These are phyloP conservation scores for Raddia distichophylla DNA, from an alignment of 176 grass and related monocot genomes.

Conservation along the genomic window DNA sequence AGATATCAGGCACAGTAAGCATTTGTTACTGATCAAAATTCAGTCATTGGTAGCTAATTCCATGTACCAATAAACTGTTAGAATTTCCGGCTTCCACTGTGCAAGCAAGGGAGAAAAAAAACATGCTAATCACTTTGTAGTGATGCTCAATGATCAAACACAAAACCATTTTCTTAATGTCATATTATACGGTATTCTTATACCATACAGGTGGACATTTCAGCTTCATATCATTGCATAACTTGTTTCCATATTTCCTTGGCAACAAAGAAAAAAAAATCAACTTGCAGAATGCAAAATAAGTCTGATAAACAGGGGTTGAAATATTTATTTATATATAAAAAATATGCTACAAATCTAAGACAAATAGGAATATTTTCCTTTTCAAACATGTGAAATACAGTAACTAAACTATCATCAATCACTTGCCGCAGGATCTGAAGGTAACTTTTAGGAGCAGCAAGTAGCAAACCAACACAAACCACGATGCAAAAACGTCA, in stretches of 20 bases:
- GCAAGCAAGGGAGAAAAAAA: conserved; percentile 5
- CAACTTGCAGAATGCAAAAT: conserved; percentile 20
- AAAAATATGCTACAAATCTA: background rate
- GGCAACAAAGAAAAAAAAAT: background rate
- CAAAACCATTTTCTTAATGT: background rate
- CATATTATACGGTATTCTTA: background rate
- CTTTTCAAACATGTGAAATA: conserved; percentile 16
- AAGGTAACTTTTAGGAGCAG: conserved; percentile 21
- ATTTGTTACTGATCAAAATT: background rate
- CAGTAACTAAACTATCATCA: background rate
- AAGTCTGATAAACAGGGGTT: background rate
- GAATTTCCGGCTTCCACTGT: background rate
- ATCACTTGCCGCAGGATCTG: background rate
- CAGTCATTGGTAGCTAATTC: background rate
- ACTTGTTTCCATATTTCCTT: background rate
- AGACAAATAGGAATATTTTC: background rate
- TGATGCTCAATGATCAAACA: background rate
- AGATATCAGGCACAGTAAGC: conserved; percentile 7
- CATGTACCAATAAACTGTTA: conserved; percentile 8
- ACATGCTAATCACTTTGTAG: background rate
- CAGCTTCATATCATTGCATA: background rate
- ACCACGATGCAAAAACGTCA: background rate
- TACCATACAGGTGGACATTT: background rate
- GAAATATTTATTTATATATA: background rate
- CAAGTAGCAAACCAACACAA: background rate